Evolutionary conservation across 1,284 basidiomycete genomes (phyloP).

Genomic region (Boletellus sp.): DNA sequence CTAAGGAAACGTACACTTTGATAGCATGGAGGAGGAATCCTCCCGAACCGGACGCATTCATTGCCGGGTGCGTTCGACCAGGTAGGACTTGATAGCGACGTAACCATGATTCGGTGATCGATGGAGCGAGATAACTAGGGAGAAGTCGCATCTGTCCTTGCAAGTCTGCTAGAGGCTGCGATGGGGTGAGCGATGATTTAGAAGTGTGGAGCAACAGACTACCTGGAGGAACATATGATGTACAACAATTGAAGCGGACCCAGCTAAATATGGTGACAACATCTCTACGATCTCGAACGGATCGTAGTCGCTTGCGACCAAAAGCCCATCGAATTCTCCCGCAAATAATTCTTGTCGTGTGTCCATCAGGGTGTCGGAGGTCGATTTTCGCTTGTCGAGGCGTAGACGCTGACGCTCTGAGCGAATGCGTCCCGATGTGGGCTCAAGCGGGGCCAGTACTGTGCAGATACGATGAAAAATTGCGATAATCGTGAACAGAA

Average conservation of each 20-base stretch:
- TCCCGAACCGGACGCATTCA: constrained; percentile 87
- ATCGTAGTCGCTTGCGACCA: constrained; percentile 86
- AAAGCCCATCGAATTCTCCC: constrained; percentile 86
- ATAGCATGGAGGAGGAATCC: constrained; percentile 85
- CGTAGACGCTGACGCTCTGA: constrained; percentile 70
- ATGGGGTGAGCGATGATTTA: constrained; percentile 1
- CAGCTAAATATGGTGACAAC: constrained; percentile 74
- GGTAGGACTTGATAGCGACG: constrained; percentile 93
- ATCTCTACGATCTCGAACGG: constrained; percentile 78
- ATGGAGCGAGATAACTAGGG: constrained; percentile 74
- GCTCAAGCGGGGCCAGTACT: constrained; percentile 59
- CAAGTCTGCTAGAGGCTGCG: constrained; percentile 68
- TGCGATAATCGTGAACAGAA: not conserved
- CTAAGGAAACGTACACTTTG: constrained; percentile 64
- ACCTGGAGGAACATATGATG: constrained; percentile 84
- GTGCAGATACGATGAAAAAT: constrained; percentile 7
- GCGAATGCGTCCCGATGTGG: constrained; percentile 49
- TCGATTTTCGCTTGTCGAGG: constrained; percentile 67
- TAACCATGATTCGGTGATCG: constrained; percentile 85
- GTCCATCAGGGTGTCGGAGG: constrained; percentile 53
- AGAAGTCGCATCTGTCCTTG: constrained; percentile 68
- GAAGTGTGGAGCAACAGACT: constrained; percentile 10
- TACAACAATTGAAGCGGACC: constrained; percentile 84
- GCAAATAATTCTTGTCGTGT: constrained; percentile 80
- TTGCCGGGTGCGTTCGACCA: constrained; percentile 92